phyloP scores from a whole-genome alignment of 2,329 filamentous ascomycete species.

The Neoascochyta sp. region DNA sequence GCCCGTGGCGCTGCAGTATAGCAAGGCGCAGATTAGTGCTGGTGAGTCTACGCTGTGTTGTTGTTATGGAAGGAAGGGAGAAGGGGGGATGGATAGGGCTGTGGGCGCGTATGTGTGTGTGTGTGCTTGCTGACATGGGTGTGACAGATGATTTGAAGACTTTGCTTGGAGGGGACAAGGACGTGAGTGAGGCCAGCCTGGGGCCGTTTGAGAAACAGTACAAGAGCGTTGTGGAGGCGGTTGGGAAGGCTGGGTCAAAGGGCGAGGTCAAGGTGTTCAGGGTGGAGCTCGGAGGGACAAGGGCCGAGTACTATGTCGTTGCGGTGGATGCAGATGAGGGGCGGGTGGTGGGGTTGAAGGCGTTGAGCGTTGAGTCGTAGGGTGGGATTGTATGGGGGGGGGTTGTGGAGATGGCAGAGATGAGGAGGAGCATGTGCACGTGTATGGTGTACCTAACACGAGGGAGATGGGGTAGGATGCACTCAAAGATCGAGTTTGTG shows the following conservation, averaged over 20 bases:
- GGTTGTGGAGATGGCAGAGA: no score
- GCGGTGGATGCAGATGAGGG: slow-evolving; percentile 57
- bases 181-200: slow-evolving; percentile 63
- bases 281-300: slow-evolving; percentile 59
- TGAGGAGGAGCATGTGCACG: no score
- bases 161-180: slow-evolving; percentile 59
- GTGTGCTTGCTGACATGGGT: slow-evolving; percentile 7
- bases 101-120: background rate
- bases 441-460: no score
- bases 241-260: slow-evolving; percentile 60
- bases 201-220: slow-evolving; percentile 75
- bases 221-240: slow-evolving; percentile 62
- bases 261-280: slow-evolving; percentile 73
- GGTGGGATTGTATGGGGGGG: no score
- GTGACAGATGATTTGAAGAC: slow-evolving; percentile 63
- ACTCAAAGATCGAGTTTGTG: no score
- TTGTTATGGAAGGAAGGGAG: no score
- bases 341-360: slow-evolving; percentile 73
- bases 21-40: slow-evolving; percentile 54
- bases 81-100: no score
- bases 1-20: slow-evolving; percentile 65
- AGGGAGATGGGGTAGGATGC: no score
- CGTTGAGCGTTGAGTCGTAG: slow-evolving; percentile 65
- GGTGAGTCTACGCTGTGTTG: no score
- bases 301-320: slow-evolving; percentile 77